Evolutionary conservation across 2,329 filamentous ascomycete species (phyloP).

Genomic region (Eutypa lata): DNA sequence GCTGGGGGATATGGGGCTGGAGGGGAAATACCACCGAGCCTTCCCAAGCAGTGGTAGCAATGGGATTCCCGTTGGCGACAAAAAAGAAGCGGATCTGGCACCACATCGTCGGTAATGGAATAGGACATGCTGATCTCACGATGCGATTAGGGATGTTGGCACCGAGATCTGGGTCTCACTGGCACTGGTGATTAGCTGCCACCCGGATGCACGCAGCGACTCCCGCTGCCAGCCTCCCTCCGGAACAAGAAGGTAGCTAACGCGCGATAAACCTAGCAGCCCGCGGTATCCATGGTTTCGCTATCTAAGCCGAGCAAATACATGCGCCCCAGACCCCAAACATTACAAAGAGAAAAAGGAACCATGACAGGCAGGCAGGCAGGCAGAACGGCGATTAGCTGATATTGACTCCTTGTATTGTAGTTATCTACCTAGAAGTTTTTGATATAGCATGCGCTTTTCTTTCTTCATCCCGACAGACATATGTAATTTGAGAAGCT

Average conservation of each 20-base stretch:
- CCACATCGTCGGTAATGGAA: neutral
- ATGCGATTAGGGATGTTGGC: neutral
- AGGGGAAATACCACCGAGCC: too few relatives aligned
- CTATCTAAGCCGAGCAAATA: neutral
- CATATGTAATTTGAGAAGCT: neutral
- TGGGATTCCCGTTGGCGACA: neutral
- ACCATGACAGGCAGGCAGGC: too few relatives aligned
- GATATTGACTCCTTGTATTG: too few relatives aligned
- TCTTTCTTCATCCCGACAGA: too few relatives aligned
- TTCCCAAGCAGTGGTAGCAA: too few relatives aligned
- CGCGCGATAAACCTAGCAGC: neutral
- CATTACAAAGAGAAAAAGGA: too few relatives aligned
- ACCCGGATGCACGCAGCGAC: neutral
- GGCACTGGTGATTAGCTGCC: neutral
- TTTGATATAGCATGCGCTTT: neutral
- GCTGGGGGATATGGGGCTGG: too few relatives aligned
- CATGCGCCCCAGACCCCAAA: too few relatives aligned
- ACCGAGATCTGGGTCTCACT: neutral
- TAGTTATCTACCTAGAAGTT: neutral
- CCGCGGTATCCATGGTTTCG: neutral
- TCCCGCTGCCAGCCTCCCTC: neutral
- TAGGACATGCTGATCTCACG: neutral
- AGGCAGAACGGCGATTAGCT: too few relatives aligned
- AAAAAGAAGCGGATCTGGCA: neutral
- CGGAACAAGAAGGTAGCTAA: neutral